Conservation (phyloP, 331 rosid species). For the Malus hybrid region DNA sequence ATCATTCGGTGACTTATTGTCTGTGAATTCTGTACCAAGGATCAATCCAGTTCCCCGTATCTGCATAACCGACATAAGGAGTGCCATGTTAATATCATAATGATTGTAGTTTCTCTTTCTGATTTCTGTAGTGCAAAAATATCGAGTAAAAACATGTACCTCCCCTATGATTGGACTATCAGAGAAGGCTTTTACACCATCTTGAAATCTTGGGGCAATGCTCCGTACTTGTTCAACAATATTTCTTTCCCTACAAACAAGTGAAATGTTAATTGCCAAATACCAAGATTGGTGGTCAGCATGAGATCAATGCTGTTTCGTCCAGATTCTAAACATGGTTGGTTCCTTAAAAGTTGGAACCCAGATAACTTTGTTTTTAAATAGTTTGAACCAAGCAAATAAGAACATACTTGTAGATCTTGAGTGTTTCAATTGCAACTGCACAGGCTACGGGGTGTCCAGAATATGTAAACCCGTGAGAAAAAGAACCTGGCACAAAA, state of each 20-base stretch:
- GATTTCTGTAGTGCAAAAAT: background rate
- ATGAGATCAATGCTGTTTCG: background rate
- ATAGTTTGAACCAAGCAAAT: background rate
- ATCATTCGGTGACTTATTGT: constrained; percentile 83
- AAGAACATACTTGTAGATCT: constrained; percentile 74
- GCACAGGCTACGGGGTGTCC: constrained; percentile 90
- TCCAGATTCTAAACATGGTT: background rate
- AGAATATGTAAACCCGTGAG: constrained; percentile 92
- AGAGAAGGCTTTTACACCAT: constrained; percentile 66
- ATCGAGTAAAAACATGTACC: constrained; percentile 36
- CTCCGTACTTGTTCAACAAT: constrained; percentile 46
- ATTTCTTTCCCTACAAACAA: constrained; percentile 69
- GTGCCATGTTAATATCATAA: background rate
- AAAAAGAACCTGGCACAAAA: constrained; percentile 42
- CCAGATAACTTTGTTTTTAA: background rate
- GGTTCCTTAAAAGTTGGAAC: background rate
- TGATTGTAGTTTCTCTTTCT: background rate
- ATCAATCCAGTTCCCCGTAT: constrained; percentile 86
- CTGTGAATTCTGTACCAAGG: constrained; percentile 65
- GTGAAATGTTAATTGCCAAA: background rate
- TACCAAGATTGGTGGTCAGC: background rate
- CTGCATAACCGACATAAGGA: constrained; percentile 39
- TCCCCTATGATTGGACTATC: constrained; percentile 90
- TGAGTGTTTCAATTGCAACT: constrained; percentile 86
- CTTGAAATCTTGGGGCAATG: constrained; percentile 73